A percentile compares a stretch with the other conserved stretches of the same genome.
These are phyloP conservation scores for Hypoxylon rubiginosum DNA, from an alignment of 2,329 filamentous ascomycete genomes.

Conservation along the genomic window DNA sequence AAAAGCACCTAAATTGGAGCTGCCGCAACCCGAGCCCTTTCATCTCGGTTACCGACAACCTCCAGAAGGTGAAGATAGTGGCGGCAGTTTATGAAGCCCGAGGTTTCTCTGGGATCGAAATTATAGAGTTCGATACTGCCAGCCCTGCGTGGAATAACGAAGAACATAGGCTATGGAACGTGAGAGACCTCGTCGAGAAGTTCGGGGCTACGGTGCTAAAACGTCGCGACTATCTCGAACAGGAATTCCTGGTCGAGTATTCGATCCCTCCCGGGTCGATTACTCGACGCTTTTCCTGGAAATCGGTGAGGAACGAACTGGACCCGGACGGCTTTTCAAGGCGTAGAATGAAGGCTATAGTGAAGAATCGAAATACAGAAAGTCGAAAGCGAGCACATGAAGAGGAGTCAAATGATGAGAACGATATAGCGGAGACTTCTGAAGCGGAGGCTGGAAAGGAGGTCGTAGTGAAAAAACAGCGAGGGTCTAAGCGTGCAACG, in stretches of 20 bases:
- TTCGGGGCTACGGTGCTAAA: background rate
- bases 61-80: background rate
- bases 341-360: background rate
- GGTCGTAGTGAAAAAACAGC: background rate
- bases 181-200: background rate
- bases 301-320: background rate
- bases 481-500: background rate
- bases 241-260: slow-evolving; percentile 10
- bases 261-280: background rate
- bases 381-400: background rate
- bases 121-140: slow-evolving; percentile 22
- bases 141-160: slow-evolving; percentile 30
- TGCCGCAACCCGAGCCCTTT: slow-evolving; percentile 21
- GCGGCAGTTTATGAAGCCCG: background rate
- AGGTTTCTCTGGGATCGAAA: slow-evolving; percentile 4
- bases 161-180: slow-evolving; percentile 25
- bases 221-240: background rate
- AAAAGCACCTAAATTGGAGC: slow-evolving; percentile 18
- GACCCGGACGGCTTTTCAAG: background rate
- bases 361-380: background rate
- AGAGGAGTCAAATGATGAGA: background rate
- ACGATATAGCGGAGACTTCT: background rate
- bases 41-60: slow-evolving; percentile 12
- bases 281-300: background rate
- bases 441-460: background rate